Percentiles rank a stretch among this genome's conserved stretches.
These are phyloP conservation scores for Trichoderma endophyticum DNA, from an alignment of 2,329 filamentous ascomycete genomes.

Conservation along the genomic window DNA sequence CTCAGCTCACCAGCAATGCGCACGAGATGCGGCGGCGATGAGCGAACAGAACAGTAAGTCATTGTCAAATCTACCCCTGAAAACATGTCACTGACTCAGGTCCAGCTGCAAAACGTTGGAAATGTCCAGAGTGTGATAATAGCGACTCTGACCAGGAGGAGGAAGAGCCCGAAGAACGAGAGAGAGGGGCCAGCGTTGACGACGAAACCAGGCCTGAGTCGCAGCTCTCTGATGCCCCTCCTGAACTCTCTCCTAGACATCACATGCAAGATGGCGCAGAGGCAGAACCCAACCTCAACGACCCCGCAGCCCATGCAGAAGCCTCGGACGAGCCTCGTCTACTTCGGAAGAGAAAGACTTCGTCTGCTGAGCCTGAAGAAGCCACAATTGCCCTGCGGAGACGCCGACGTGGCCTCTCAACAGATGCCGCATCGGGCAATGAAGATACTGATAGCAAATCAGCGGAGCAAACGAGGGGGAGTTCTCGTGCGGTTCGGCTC, in stretches of 20 bases:
- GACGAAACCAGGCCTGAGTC: conserved; percentile 26
- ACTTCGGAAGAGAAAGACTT: conserved; percentile 80
- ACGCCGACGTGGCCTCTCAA: conserved; percentile 48
- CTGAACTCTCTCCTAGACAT: conserved; percentile 65
- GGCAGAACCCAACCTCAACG: conserved; percentile 70
- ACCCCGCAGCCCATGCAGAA: conserved; percentile 68
- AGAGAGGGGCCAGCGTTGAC: conserved; percentile 22
- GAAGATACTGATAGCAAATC: conserved; percentile 34
- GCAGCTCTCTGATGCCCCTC: conserved; percentile 33
- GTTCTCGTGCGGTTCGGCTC: conserved; percentile 57
- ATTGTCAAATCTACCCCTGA: not conserved
- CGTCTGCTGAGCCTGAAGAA: conserved; percentile 63
- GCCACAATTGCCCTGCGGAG: conserved; percentile 51
- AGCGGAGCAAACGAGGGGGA: conserved; percentile 30
- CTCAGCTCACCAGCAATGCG: conserved; percentile 87
- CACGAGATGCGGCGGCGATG: conserved; percentile 58
- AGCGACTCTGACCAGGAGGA: conserved; percentile 33
- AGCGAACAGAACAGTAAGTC: conserved; percentile 33
- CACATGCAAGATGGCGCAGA: conserved; percentile 40
- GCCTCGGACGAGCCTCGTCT: conserved; percentile 73
- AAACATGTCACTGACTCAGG: conserved; percentile 25
- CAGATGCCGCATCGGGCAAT: conserved; percentile 38
- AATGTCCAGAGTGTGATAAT: conserved; percentile 48
- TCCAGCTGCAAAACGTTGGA: conserved; percentile 46
- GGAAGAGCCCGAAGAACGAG: conserved; percentile 28